phyloP scores from a whole-genome alignment of 441 rosid species.

The Gossypium lobatum region DNA sequence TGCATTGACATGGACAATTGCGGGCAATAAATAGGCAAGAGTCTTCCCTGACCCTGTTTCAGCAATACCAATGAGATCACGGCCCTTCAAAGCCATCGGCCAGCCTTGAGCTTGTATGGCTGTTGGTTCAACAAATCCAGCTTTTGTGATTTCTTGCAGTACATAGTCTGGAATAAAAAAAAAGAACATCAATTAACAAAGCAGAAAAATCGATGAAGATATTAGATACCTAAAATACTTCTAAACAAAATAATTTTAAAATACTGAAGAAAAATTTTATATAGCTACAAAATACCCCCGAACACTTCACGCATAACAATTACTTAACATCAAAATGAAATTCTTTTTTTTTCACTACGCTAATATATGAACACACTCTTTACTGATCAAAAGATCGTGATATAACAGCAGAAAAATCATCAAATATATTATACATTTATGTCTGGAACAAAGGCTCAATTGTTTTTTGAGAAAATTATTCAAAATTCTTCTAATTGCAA shows the following conservation, averaged over 20 bases:
- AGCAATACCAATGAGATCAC: slow-evolving; percentile 91
- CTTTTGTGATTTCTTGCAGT: slow-evolving; percentile 77
- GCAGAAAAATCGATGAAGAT: background rate
- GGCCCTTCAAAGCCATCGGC: slow-evolving; percentile 97
- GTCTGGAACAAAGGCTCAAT: background rate
- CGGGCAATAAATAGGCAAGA: slow-evolving; percentile 80
- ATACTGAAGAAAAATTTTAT: background rate
- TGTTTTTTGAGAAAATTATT: background rate
- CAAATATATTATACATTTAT: background rate
- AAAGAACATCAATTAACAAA: slow-evolving; percentile 7
- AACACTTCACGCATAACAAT: background rate
- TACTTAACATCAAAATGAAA: background rate
- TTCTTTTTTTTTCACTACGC: background rate
- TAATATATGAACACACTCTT: background rate
- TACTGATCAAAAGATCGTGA: background rate
- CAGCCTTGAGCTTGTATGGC: slow-evolving; percentile 96
- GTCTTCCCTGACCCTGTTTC: slow-evolving; percentile 98
- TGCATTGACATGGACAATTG: slow-evolving; percentile 93
- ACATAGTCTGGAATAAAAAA: slow-evolving; percentile 64
- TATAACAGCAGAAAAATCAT: background rate
- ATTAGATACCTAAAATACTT: background rate
- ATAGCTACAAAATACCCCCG: background rate
- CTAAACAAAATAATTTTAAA: background rate
- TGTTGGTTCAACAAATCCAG: slow-evolving; percentile 90
- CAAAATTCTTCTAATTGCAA: background rate